phyloP scores from a whole-genome alignment of 1,139 yeast genomes.

The Kazachstania sp. region DNA sequence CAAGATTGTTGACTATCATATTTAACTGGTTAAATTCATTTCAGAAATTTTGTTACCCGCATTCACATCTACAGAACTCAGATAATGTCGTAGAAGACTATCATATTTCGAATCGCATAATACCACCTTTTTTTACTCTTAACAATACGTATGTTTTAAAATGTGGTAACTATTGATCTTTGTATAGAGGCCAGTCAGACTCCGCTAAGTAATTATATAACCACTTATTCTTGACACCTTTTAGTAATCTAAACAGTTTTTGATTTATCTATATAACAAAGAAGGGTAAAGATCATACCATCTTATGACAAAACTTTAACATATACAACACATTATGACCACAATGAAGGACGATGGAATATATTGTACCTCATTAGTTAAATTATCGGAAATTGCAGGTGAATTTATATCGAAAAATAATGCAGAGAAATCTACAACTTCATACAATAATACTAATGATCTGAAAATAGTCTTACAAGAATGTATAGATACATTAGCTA shows the following conservation, averaged over 20 bases:
- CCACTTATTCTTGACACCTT: no score
- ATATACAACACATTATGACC: neutral
- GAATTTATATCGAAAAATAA: constrained; percentile 21
- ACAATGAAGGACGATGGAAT: constrained; percentile 5
- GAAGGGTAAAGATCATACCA: neutral
- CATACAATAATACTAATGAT: constrained; percentile 9
- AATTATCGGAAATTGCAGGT: constrained; percentile 24
- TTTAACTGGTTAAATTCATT: neutral
- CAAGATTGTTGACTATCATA: neutral
- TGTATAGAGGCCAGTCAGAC: no score
- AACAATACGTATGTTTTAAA: no score
- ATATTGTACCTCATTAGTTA: constrained; percentile 12
- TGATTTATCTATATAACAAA: no score
- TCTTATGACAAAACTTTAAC: neutral
- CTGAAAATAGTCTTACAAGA: constrained; percentile 23
- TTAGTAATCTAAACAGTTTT: no score
- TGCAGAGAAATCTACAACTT: constrained; percentile 1
- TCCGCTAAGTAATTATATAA: no score
- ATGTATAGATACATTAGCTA: constrained; percentile 27
- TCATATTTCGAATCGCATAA: no score
- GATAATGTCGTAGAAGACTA: no score
- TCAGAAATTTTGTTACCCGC: no score
- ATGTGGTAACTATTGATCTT: no score
- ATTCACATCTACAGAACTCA: no score
- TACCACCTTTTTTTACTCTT: no score